Base-by-base conservation (phyloP, 2,329 filamentous ascomycete species). In the Dichotomopilus funicola region DNA sequence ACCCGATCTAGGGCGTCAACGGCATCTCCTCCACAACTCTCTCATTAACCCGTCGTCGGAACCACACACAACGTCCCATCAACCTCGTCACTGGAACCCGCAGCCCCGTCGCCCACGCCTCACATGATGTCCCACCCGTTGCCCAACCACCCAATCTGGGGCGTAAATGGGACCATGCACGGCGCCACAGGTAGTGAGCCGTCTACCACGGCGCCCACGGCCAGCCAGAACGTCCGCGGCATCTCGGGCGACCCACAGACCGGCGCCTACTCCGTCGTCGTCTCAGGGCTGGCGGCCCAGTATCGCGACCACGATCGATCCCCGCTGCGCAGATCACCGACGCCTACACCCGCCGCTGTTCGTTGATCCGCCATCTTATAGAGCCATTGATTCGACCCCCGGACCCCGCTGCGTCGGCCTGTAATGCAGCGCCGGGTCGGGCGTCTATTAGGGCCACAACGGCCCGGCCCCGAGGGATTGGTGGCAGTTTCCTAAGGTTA, bases 171-270 rank as follows among this genome's bases (percentile, higher is more conserved):
- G 4, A 66, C 69, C 44, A 70, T 70, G 65, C 59, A 66, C 41
- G 67, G 67, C 80, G 0, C 70, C 71, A 0, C 79, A 80, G 57
- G 67, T 78, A 0, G 75, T 71, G n/a, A 8, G 73, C 77, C 0
- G 64, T 81, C 0, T 74, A 77, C 10, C 73, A 78, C 53, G 80
- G 81, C 3, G 79, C 77, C 0, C 81, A 84, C 60, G 80, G 78
- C 2, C 59, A 66, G 0, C 58, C 59, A 66, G 0, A 58, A 69
- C 0, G 71, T 77, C 62, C 74, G 68, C 2, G 79, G 79, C 3
- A 85, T 86, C 38, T 73, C 66, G 19, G 80, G 81, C 3, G 69
- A 69, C 5, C 63, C 59, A 1, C 63, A 63, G 0, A 46, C 67
- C 1, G 82, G 82, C 0, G 78, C 80, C 0, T 79, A 72, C 48